phyloP scores from a whole-genome alignment of 257 asterid species.

The Scutellaria barbata region DNA sequence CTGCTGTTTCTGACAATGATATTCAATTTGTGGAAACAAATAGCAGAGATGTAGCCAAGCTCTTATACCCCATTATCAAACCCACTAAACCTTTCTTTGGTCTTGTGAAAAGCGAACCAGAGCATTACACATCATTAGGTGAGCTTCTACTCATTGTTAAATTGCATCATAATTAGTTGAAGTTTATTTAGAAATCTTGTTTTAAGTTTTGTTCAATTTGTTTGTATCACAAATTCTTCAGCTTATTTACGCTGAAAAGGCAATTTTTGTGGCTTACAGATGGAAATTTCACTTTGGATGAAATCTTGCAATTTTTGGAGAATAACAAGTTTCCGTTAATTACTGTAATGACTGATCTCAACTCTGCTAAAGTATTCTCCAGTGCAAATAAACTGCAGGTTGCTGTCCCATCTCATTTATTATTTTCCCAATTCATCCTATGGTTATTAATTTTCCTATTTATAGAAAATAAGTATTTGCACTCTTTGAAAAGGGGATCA shows the following conservation, averaged over 20 bases:
- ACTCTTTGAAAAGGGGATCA: too few relatives aligned
- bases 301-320: constrained; percentile 73
- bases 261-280: constrained; percentile 60
- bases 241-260: constrained; percentile 12
- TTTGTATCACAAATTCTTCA: constrained; percentile 25
- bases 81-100: constrained; percentile 61
- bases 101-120: constrained; percentile 86
- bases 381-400: constrained; percentile 78
- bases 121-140: constrained; percentile 76
- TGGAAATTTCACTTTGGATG: constrained; percentile 49
- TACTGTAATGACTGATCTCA: constrained; percentile 77
- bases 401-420: constrained; percentile 26
- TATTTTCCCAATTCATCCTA: constrained; percentile 25
- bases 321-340: constrained; percentile 79
- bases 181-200: background rate
- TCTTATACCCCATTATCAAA: constrained; percentile 56
- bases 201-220: background rate
- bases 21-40: constrained; percentile 87
- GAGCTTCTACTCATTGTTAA: too few relatives aligned
- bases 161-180: too few relatives aligned
- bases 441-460: background rate
- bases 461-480: background rate
- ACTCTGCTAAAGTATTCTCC: constrained; percentile 86
- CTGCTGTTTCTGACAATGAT: constrained; percentile 78
- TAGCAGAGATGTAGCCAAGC: constrained; percentile 60